Conservation (phyloP, 257 asterid species). For the Haberlea rhodopensis region DNA sequence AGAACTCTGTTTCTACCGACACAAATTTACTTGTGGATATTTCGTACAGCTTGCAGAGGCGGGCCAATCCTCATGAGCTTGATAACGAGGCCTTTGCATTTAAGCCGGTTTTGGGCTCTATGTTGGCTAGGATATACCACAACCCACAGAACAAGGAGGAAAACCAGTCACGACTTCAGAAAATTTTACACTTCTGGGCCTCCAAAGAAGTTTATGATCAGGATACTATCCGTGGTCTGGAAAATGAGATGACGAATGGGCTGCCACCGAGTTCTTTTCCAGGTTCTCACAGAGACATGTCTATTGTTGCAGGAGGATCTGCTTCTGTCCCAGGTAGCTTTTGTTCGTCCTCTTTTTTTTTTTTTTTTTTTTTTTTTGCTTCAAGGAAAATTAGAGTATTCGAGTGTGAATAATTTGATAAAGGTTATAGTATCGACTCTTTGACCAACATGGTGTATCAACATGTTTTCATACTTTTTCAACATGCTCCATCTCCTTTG, state of each 20-base stretch:
- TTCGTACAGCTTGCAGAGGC: conserved; percentile 81
- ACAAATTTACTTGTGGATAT: conserved; percentile 16
- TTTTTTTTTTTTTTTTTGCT: too few species aligned
- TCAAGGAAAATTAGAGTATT: conserved; percentile 5
- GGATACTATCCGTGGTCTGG: conserved; percentile 70
- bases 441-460: background rate
- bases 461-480: background rate
- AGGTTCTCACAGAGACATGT: conserved; percentile 45
- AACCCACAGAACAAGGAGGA: conserved; percentile 91
- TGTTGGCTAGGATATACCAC: conserved; percentile 85
- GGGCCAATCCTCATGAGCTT: conserved; percentile 71
- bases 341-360: conserved; percentile 1
- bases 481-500: conserved; percentile 7
- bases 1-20: conserved; percentile 1
- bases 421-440: background rate
- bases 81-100: conserved; percentile 95
- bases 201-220: conserved; percentile 91
- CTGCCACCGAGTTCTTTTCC: conserved; percentile 51
- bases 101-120: conserved; percentile 89
- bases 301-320: conserved; percentile 50
- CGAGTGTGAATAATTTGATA: conserved; percentile 15
- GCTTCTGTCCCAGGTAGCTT: conserved; percentile 52
- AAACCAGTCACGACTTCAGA: conserved; percentile 88
- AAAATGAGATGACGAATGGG: conserved; percentile 76
- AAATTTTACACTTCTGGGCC: conserved; percentile 93